Evolutionary conservation across 257 asterid species (phyloP), one percentile per base, ranked within the genome.

Genomic region (Cordia subcordata): DNA sequence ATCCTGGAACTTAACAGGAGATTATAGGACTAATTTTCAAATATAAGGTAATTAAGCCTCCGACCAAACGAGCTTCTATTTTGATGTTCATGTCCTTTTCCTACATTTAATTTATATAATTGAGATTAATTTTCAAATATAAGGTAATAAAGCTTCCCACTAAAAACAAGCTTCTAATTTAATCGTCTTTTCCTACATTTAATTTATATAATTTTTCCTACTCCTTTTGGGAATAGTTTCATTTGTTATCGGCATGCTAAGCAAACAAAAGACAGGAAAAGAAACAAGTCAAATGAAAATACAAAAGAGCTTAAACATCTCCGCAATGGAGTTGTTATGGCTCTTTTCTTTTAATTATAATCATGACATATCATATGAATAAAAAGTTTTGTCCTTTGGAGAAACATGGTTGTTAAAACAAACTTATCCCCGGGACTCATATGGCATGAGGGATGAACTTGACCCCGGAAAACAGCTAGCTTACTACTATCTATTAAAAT

Each of bases 311-410:
- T 10, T 6, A 27, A 56, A n/a, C 50, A 16, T 8, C 38, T 61
- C 49, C 40, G 51, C 46, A 68, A 64, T 69, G 79, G 77, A 72
- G 83, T 72, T 49, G 79, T 60, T 80, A 50, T 17, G 66, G 62
- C 40, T 60, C 21, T 33, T 64, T 21, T 27, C 4, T 57, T 21
- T 21, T n/a, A n/a, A n/a, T n/a, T 60, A 45, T 21, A 18, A 17
- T 55, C n/a, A n/a, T n/a, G n/a, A 32, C 60, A 6, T 20, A 5
- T 46, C 13, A 14, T 27, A 50, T 62, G 58, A 42, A 62, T 39
- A 15, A 32, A 10, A 23, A 3, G 51, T 45, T 39, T 33, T 22
- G 70, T 60, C 61, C 18, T 63, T 60, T 55, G 17, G 27, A 51
- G 44, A 42, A 63, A 54, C 64, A 53, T 11, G 60, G 45, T 50